These are phyloP conservation scores for Tuber calosporum DNA, from an alignment of 495 filamentous ascomycete genomes.

Conservation along the genomic window DNA sequence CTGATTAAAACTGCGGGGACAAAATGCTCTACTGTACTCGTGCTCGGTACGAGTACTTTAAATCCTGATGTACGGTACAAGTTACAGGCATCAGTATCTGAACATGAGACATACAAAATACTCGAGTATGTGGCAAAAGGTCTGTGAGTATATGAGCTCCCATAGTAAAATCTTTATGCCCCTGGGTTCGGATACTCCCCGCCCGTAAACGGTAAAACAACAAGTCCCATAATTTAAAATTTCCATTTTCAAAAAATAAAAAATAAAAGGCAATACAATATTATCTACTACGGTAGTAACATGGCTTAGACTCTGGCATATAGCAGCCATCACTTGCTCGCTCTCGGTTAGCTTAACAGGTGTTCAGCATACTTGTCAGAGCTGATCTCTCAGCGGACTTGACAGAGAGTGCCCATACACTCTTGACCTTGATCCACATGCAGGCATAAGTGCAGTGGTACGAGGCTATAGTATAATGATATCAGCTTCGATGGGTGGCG, in stretches of 20 bases:
- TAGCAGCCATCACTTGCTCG: background rate
- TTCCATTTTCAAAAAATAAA: background rate
- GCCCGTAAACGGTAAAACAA: too few relatives aligned
- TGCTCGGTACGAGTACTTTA: too few relatives aligned
- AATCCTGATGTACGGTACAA: too few relatives aligned
- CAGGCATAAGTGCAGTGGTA: constrained; percentile 69
- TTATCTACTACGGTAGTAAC: background rate
- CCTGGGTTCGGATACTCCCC: too few relatives aligned
- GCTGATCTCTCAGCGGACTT: constrained; percentile 58
- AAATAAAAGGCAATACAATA: too few relatives aligned
- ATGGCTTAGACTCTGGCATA: background rate
- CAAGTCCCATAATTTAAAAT: background rate
- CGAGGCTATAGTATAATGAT: constrained; percentile 40
- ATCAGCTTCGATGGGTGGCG: constrained; percentile 13
- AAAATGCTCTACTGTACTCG: too few relatives aligned
- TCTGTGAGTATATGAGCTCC: too few relatives aligned
- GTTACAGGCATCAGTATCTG: too few relatives aligned
- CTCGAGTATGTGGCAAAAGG: too few relatives aligned
- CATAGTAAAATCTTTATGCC: too few relatives aligned
- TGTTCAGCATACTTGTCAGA: constrained; percentile 53
- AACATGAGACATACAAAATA: too few relatives aligned
- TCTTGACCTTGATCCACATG: constrained; percentile 66
- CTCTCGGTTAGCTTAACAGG: background rate
- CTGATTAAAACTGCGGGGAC: background rate
- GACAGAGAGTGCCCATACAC: constrained; percentile 53